Evolutionary conservation across 139 green algal genomes (phyloP), one percentile per base, ranked within the genome.

Genomic region (Gonium pectorale): DNA sequence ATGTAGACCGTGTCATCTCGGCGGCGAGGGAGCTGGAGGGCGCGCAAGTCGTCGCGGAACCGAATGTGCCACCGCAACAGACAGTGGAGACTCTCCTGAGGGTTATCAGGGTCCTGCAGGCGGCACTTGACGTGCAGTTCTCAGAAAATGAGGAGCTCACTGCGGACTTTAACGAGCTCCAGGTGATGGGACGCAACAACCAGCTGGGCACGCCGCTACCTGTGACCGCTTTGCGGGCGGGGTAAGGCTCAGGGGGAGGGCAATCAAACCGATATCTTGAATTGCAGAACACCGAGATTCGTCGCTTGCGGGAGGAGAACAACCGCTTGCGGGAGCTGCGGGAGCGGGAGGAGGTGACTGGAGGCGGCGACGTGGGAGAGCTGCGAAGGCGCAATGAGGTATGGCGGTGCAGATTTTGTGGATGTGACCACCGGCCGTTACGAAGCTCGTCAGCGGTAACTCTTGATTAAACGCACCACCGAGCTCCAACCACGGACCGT

Each of bases 111-210:
- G 22, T 91, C 26, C 41, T 91, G 80, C 88, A 91, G 56, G 37
- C 80, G 8, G 88, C 70, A 1, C 13, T 91, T 24, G 88, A 89
- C 41, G 46, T 89, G 22, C 88, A 91, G 75, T 88, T 91, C 27
- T 79, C 64, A 0, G 88, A 91, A 59, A 88, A 86, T 41, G 88
- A 92, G 68, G 75, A 86, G 46, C 83, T 93, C 15, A 92, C 91
- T 41, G 90, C 89, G 40, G 83, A 93, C 51, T 95, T 91, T 52
- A 87, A 81, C 46, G 89, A 87, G 72, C 62, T 95, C 26, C 90
- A 94, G 83, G 87, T 51, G 67, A 84, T 63, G 44, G 29, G 0
- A 27, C 26, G n/a, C n/a, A n/a, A n/a, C n/a, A n/a, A n/a, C n/a
- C n/a, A n/a, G n/a, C n/a, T n/a, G n/a, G n/a, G n/a, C n/a, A n/a